Base-by-base conservation (phyloP, 2,329 filamentous ascomycete genomes). In the Hypocreales sp. region DNA sequence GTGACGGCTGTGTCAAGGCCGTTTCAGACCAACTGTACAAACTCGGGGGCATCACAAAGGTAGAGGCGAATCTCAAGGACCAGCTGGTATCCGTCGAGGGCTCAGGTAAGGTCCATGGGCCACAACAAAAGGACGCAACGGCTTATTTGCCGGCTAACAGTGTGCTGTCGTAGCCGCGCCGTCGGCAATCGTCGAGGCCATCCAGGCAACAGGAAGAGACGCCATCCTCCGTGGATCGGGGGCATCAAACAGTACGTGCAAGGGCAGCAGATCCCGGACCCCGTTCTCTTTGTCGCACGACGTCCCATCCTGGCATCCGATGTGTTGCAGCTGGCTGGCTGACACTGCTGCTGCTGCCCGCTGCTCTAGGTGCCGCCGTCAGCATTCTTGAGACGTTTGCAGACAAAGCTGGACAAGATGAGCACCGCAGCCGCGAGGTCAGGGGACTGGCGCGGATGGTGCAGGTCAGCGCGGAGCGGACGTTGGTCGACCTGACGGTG, bases 321-420 rank as follows among this genome's bases (percentile, higher is more conserved):
- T 23, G 7, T 20, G 11, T 10, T 8, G n/a, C n/a, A n/a, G n/a
- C n/a, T n/a, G n/a, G n/a, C n/a, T n/a, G n/a, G n/a, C n/a, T n/a
- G n/a, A n/a, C 11, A 11, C 31, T 33, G 22, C 30, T 20, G 11
- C 10, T 12, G 7, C 15, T 5, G 12, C 4, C 25, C 31, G 20
- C 8, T 7, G 18, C 18, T 7, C 7, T 38, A 72, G 79, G 72
- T 47, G 81, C 84, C 17, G 83, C 87, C 24, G 90, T 98, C 23
- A 93, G 86, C 55, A 95, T 98, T 45, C 72, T 98, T 34, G 90
- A 98, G 61, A 92, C 83, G 31, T 73, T 66, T 39, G 74, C 82
- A 45, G 67, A 73, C 24, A 57, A 53, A 20, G 51, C 54, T 31
- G 66, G 74, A 30, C 43, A 46, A n/a, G 45, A 50, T 28, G 51